phyloP scores from a whole-genome alignment of 23 red algal genomes.

The Cyanidium caldarium region DNA sequence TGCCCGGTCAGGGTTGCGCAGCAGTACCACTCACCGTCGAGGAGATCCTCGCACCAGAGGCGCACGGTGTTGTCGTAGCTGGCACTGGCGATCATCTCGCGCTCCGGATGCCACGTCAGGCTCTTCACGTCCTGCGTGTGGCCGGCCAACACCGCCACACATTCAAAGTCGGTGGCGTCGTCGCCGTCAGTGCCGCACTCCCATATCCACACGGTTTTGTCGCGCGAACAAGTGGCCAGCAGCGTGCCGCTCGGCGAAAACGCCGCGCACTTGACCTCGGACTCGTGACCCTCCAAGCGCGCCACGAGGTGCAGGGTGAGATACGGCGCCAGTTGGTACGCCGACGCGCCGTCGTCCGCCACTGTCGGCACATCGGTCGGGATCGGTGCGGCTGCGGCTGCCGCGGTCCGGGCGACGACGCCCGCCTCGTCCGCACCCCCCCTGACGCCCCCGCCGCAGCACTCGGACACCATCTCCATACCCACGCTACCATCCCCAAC shows the following conservation, averaged over 20 bases:
- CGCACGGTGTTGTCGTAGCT: slow-evolving; percentile 75
- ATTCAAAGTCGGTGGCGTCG: slow-evolving; percentile 30
- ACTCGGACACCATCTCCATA: too few relatives aligned
- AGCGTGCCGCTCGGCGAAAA: slow-evolving; percentile 47
- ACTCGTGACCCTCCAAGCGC: slow-evolving; percentile 11
- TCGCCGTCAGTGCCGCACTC: slow-evolving; percentile 62
- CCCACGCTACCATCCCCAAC: too few relatives aligned
- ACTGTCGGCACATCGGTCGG: too few relatives aligned
- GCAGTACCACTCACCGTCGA: slow-evolving; percentile 67
- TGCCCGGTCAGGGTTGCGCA: slow-evolving; percentile 36
- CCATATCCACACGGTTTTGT: slow-evolving; percentile 90
- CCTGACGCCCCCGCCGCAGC: too few relatives aligned
- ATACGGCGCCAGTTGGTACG: neutral
- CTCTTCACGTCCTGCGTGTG: slow-evolving; percentile 86
- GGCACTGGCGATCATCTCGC: slow-evolving; percentile 45
- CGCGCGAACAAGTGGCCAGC: slow-evolving; percentile 60
- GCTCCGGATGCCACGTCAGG: slow-evolving; percentile 65
- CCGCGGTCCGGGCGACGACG: too few relatives aligned
- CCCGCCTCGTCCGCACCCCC: slow-evolving; percentile 52
- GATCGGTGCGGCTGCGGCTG: too few relatives aligned
- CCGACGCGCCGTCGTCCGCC: too few relatives aligned
- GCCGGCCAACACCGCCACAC: slow-evolving; percentile 63
- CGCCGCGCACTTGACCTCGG: slow-evolving; percentile 70
- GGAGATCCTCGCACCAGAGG: slow-evolving; percentile 80
- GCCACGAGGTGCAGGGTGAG: slow-evolving; percentile 2